A percentile compares a stretch with the other conserved stretches of the same genome.
These are phyloP conservation scores for Coemansia sp. DNA, from an alignment of 192 early-diverging fungal species.

Conservation along the genomic window DNA sequence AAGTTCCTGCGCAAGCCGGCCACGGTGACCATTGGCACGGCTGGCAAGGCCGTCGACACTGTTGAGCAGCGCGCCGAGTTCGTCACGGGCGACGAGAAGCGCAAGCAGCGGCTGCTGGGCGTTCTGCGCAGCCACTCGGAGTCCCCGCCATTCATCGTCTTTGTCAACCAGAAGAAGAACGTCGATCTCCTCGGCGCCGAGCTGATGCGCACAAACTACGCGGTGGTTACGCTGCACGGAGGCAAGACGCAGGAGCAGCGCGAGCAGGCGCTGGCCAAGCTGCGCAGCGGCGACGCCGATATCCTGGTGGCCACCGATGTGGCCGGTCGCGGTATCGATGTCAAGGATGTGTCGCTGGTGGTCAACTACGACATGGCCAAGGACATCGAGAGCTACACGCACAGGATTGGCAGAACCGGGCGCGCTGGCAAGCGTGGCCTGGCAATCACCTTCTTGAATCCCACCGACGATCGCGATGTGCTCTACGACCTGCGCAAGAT, in stretches of 20 bases:
- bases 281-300: constrained; percentile 80
- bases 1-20: constrained; percentile 89
- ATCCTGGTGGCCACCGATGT: constrained; percentile 98
- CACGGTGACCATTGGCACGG: constrained; percentile 93
- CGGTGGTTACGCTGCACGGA: constrained; percentile 83
- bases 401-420: constrained; percentile 97
- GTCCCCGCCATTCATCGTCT: constrained; percentile 87
- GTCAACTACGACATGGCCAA: constrained; percentile 99
- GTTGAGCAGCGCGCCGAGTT: constrained; percentile 97
- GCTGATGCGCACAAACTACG: constrained; percentile 49
- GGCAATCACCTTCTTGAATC: constrained; percentile 83
- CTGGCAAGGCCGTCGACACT: constrained; percentile 93
- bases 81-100: constrained; percentile 80
- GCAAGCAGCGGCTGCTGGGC: constrained; percentile 73
- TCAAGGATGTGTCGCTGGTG: constrained; percentile 95
- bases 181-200: constrained; percentile 80
- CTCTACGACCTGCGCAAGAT: constrained; percentile 76
- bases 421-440: constrained; percentile 91
- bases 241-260: constrained; percentile 98
- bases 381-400: constrained; percentile 97
- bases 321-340: constrained; percentile 97
- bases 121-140: constrained; percentile 66
- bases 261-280: constrained; percentile 77
- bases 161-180: constrained; percentile 96
- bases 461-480: constrained; percentile 80